A percentile compares a stretch with the other conserved stretches of the same genome.
phyloP scores from a whole-genome alignment of 2,329 filamentous ascomycete species.

The Trichoderma semiorbis region DNA sequence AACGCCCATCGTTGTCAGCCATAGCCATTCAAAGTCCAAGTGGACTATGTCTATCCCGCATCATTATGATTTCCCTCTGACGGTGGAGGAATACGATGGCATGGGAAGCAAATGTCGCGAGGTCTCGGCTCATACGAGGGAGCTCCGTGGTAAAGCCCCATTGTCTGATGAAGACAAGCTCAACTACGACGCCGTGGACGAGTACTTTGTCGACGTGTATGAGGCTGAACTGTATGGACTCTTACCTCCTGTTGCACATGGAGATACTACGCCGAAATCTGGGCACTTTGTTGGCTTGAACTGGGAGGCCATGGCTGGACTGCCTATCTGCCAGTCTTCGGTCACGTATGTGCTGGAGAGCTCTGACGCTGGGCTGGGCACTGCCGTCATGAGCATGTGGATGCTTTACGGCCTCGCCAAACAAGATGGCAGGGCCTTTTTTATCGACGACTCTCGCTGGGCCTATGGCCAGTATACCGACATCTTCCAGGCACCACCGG shows the following conservation, averaged over 20 bases:
- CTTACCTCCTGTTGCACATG: slow-evolving; percentile 44
- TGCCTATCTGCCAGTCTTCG: slow-evolving; percentile 62
- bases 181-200: slow-evolving; percentile 60
- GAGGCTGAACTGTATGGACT: slow-evolving; percentile 66
- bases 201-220: slow-evolving; percentile 69
- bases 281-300: slow-evolving; percentile 49
- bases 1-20: slow-evolving; percentile 67
- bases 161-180: slow-evolving; percentile 44
- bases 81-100: slow-evolving; percentile 61
- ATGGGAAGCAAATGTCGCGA: slow-evolving; percentile 67
- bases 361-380: slow-evolving; percentile 71
- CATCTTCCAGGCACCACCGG: slow-evolving; percentile 67
- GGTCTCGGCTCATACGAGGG: slow-evolving; percentile 56
- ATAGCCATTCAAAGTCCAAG: slow-evolving; percentile 59
- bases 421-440: slow-evolving; percentile 71
- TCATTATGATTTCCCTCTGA: slow-evolving; percentile 62
- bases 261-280: slow-evolving; percentile 38
- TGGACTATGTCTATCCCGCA: slow-evolving; percentile 82
- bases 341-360: slow-evolving; percentile 76
- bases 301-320: slow-evolving; percentile 41
- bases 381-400: slow-evolving; percentile 76
- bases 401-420: slow-evolving; percentile 76
- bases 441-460: slow-evolving; percentile 81
- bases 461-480: slow-evolving; percentile 72
- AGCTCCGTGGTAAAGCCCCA: slow-evolving; percentile 38